These are phyloP conservation scores for Asterionellopsis glacialis DNA, from an alignment of 108 stramenopile genomes.

Conservation along the genomic window DNA sequence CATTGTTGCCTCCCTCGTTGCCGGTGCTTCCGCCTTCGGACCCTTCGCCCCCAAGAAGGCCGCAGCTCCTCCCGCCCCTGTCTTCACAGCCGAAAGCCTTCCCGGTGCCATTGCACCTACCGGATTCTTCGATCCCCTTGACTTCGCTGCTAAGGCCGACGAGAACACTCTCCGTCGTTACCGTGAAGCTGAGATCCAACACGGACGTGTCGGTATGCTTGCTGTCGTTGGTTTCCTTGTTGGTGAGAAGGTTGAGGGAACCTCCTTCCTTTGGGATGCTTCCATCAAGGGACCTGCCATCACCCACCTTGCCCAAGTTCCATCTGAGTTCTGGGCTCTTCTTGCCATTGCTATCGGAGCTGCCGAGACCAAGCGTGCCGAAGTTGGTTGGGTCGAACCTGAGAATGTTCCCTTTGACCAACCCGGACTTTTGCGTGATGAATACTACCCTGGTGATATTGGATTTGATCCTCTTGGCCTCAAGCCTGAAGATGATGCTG, in stretches of 20 bases:
- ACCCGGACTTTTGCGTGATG: conserved; percentile 49
- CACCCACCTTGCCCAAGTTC: conserved; percentile 67
- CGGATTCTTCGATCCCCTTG: conserved; percentile 53
- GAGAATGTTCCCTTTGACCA: conserved; percentile 41
- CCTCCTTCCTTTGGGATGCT: conserved; percentile 67
- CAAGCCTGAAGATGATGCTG: conserved; percentile 50
- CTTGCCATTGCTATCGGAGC: conserved; percentile 45
- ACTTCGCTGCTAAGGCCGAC: conserved; percentile 53
- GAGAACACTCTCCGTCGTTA: conserved; percentile 36
- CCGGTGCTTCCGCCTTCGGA: conserved; percentile 64
- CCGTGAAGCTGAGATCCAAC: conserved; percentile 65
- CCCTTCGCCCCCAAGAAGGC: conserved; percentile 17
- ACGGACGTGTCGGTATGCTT: conserved; percentile 56
- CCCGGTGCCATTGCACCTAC: conserved; percentile 48
- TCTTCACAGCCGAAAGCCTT: conserved; percentile 11
- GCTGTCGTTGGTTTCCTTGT: conserved; percentile 59
- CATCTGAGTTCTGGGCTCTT: conserved; percentile 25
- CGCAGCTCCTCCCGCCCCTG: not conserved
- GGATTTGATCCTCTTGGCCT: conserved; percentile 80
- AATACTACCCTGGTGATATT: conserved; percentile 71
- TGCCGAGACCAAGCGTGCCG: conserved; percentile 56
- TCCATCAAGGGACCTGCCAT: conserved; percentile 65
- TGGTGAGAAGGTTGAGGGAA: conserved; percentile 53
- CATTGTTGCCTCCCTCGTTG: conserved; percentile 45
- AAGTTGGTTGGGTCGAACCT: conserved; percentile 72